Evolutionary conservation across 176 grass and related monocot genomes (phyloP), one percentile per base, ranked within the genome.

Genomic region (Avena sativa): DNA sequence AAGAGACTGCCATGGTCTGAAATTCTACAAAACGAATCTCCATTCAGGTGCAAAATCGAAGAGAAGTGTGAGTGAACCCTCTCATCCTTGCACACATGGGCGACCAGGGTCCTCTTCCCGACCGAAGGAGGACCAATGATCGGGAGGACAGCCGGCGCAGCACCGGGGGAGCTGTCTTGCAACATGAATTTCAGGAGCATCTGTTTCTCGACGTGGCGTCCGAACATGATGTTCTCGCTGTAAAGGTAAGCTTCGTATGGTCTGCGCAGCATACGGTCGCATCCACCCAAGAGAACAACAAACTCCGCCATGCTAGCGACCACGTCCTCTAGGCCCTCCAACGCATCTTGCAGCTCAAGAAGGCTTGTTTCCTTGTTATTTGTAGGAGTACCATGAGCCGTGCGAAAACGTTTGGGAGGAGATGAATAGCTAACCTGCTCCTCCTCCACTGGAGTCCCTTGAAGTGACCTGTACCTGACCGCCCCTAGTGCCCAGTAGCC

Each of bases 231-330:
- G 8, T 26, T 80, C 20, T 80, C 20, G 0, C 2, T 62, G 56
- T 61, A 79, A 15, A 79, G 78, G 5, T 80, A 47, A 0, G 2
- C 3, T 2, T 81, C 58, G 0, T 80, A 80, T 1, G 78, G 78
- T 17, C 12, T 9, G 16, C 38, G 78, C 20, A 25, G 0, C 20
- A 80, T 80, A 46, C 21, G 78, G 6, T 80, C n/a, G 8, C 58
- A 80, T 48, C 78, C 78, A 10, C 47, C 79, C 47, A 82, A 23
- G 19, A 82, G 15, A n/a, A 82, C 11, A 12, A 68, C 25, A 66
- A 81, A 50, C 21, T 81, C 60, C 2, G 3, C 8, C 34, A 79
- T 79, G 32, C 56, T 40, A 43, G 55, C 3, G 7, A 60, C 3
- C 0, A 21, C 53, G 40, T 36, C 2, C 19, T 78, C 76, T 12